phyloP scores from a whole-genome alignment of 352 stramenopile species.

The Globisporangium spinosum region DNA sequence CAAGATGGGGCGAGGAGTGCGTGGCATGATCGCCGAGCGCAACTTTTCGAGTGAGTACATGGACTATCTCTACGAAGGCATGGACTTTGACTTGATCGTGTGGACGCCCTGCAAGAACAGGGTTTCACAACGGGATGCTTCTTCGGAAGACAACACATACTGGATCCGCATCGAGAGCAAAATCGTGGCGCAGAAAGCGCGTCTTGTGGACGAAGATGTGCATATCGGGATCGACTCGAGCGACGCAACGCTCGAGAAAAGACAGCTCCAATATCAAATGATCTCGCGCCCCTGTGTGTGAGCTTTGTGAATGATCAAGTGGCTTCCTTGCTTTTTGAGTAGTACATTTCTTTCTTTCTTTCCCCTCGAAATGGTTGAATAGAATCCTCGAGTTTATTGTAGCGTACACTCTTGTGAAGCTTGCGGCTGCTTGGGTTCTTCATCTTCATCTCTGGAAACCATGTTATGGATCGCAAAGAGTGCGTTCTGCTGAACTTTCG shows the following conservation, averaged over 20 bases:
- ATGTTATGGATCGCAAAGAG: slow-evolving; percentile 40
- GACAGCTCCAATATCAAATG: slow-evolving; percentile 27
- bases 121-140: not conserved
- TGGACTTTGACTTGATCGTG: slow-evolving; percentile 21
- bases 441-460: slow-evolving; percentile 20
- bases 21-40: slow-evolving; percentile 10
- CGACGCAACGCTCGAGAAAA: slow-evolving; percentile 23
- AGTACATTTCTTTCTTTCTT: not conserved
- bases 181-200: slow-evolving; percentile 22
- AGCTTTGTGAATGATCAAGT: not conserved
- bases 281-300: slow-evolving; percentile 20
- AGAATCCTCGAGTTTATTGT: slow-evolving; percentile 4
- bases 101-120: slow-evolving; percentile 25
- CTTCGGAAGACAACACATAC: slow-evolving; percentile 8
- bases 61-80: slow-evolving; percentile 25
- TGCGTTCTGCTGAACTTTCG: slow-evolving; percentile 52
- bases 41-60: slow-evolving; percentile 20
- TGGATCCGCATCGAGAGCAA: slow-evolving; percentile 28
- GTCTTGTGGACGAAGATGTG: slow-evolving; percentile 21
- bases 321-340: not conserved
- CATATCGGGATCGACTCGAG: slow-evolving; percentile 30
- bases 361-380: not conserved
- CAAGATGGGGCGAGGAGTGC: slow-evolving; percentile 6
- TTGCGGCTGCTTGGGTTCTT: slow-evolving; percentile 5
- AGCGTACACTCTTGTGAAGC: slow-evolving; percentile 8